Percentiles rank a stretch among this genome's conserved stretches.
Evolutionary conservation across 164 flowering plant genomes (phyloP).

Genomic region (Dillenia turbinata): DNA sequence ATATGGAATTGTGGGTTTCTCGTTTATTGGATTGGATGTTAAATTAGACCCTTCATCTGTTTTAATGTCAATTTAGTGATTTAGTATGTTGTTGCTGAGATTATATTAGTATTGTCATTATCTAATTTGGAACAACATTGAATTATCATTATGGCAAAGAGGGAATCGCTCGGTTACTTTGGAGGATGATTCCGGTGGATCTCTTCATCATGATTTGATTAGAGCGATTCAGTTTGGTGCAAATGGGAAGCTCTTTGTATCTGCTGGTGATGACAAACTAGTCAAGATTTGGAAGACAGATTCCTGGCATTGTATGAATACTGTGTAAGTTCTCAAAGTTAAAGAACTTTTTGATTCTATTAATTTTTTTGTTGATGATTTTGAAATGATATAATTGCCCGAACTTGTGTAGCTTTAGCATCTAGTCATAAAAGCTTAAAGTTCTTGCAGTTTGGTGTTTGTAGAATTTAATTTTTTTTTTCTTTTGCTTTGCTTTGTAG

Average conservation of each 20-base stretch:
- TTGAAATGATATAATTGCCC: too few species aligned
- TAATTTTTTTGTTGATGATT: too few species aligned
- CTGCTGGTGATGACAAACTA: constrained; percentile 93
- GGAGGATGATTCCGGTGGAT: constrained; percentile 48
- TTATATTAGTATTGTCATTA: too few species aligned
- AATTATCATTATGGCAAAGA: constrained; percentile 23
- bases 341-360: background rate
- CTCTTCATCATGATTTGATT: constrained; percentile 65
- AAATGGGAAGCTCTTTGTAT: constrained; percentile 64
- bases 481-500: too few species aligned
- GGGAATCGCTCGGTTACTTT: constrained; percentile 35
- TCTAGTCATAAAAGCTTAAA: too few species aligned
- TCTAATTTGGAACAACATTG: background rate
- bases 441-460: too few species aligned
- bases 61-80: too few species aligned
- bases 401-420: too few species aligned
- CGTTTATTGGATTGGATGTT: too few species aligned
- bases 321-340: constrained; percentile 53
- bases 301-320: constrained; percentile 61
- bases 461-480: background rate
- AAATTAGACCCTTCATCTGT: too few species aligned
- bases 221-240: constrained; percentile 71
- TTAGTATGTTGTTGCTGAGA: too few species aligned
- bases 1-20: too few species aligned
- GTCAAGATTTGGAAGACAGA: constrained; percentile 79